Evolutionary conservation across 2,329 filamentous ascomycete genomes (phyloP), one percentile per base, ranked within the genome.

Genomic region (Xylaria sp.): DNA sequence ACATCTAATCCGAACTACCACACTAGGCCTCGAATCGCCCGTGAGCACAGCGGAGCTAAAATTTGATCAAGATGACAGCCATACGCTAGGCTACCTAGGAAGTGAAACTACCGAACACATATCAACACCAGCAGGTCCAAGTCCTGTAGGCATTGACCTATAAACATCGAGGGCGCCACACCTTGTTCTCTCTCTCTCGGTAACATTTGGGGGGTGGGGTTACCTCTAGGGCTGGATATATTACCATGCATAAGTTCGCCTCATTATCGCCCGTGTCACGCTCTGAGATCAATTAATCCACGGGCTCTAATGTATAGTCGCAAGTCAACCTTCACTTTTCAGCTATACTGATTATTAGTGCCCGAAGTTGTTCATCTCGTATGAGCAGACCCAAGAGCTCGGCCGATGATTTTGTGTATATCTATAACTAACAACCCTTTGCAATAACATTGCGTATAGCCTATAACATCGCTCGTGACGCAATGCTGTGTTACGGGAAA

Each of bases 101-200:
- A 39, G 11, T 20, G 29, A 51, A 51, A 22, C 38, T 17, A 29
- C 25, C 54, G 45, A 44, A 11, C 9, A n/a, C 49, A 51, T 31
- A 33, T 51, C 27, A 20, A 11, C 17, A 20, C 49, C 49, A 20
- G 20, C 29, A 13, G 29, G 20, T 9, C 49, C 49, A 36, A n/a
- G 29, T 36, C 17, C 7, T 5, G 3, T 36, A 25, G 33, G 51
- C 7, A 39, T 57, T 13, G 15, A 38, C 59, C 49, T 63, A 50
- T 59, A 47, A 58, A 33, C 10, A 57, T 44, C 10, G n/a, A 27
- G 22, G 15, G 25, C 33, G 25, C 53, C 42, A 45, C 57, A 49
- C 60, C 29, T 20, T 9, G 44, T 44, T 31, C 11, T 42, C 47
- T 17, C 22, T 27, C 38, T 55, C 39, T 42, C 31, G 49, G 50